Base-by-base conservation (phyloP, 331 rosid genomes). In the Arachis monticola region DNA sequence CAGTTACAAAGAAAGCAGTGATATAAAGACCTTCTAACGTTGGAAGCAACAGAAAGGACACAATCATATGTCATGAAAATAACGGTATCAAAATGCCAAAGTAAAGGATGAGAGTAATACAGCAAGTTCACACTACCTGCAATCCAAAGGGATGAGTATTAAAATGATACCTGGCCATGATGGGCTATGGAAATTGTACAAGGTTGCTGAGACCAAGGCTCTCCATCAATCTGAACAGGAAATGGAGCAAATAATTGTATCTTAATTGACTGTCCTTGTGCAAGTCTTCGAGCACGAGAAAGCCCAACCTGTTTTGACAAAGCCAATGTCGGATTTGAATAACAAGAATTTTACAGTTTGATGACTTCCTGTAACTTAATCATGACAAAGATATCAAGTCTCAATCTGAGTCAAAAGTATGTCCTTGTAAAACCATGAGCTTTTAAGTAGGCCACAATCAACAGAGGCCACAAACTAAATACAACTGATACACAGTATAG, bases 201-300 rank as follows among this genome's bases (percentile, higher is more conserved):
- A 11, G 90, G 87, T 57, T 78, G 66, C 89, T 95, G 98, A 84
- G 79, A 82, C 99, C 99, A 95, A 69, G 98, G 99, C 68, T 95
- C 99, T 72, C 99, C 99, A 80, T 95, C 99, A 79, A 95, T 81
- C 81, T 95, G 99, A 74, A 95, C 98, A 69, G 99, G 99, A 64
- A 95, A 80, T 67, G 83, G 73, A 17, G 96, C 91, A 83, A 72
- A 89, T 47, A 92, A 81, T 76, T 80, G 92, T 86, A 95, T 87
- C 90, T 88, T 92, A 74, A 95, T 92, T 61, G 89, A 85, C 82
- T 86, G 91, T 56, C 99, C 99, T 88, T 95, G 99, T 8, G 99
- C 99, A 67, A 95, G 96, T 77, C 99, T 87, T 62, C 96, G 87
- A 80, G 99, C 99, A 76, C 97, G 96, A 72, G 99, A 95, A 72